phyloP scores from a whole-genome alignment of 2,329 filamentous ascomycete genomes.

The Ciborinia camelliae region DNA sequence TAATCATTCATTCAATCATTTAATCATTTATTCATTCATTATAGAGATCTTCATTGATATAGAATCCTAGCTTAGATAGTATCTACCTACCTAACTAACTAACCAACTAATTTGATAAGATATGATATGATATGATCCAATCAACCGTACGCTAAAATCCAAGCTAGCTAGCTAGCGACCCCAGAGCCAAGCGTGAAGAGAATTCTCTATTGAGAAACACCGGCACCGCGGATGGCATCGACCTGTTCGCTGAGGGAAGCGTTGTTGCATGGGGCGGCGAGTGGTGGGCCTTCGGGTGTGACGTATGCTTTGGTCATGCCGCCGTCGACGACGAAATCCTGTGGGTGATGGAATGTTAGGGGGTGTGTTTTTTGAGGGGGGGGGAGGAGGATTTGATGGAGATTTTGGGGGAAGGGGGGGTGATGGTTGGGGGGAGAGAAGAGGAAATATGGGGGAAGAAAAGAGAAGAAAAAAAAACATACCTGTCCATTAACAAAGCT shows the following conservation, averaged over 20 bases:
- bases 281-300: slow-evolving; percentile 58
- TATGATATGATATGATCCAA: not conserved
- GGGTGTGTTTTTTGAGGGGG: not conserved
- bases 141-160: not conserved
- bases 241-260: slow-evolving; percentile 36
- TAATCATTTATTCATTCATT: no score
- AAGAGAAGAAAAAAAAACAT: not conserved
- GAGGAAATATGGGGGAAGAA: not conserved
- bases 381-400: no score
- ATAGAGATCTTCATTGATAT: no score
- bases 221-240: slow-evolving; percentile 36
- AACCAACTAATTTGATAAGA: no score
- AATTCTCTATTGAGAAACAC: not conserved
- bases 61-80: no score
- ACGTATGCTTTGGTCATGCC: slow-evolving; percentile 93
- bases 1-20: no score
- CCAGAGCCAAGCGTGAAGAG: not conserved
- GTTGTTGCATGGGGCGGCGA: slow-evolving; percentile 50
- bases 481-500: slow-evolving; percentile 70
- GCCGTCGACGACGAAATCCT: slow-evolving; percentile 92
- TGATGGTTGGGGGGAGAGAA: not conserved
- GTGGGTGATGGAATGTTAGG: not conserved
- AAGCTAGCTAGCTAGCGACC: no score
- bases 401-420: not conserved
- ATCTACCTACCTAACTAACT: no score